phyloP scores from a whole-genome alignment of 495 filamentous ascomycete species.

The Lentithecium fluviatile region DNA sequence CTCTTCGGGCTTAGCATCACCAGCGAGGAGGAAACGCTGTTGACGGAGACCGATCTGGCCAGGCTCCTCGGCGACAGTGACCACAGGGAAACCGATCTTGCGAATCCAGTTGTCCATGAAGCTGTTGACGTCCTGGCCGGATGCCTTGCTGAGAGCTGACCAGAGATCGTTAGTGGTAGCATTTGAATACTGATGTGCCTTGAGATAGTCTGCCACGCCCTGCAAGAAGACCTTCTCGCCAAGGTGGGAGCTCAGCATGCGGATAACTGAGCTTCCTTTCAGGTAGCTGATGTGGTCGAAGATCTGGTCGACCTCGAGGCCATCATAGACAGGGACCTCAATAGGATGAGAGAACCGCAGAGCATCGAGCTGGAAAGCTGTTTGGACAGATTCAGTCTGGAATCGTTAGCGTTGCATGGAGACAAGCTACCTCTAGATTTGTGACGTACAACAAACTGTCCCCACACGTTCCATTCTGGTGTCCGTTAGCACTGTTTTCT shows the following conservation, averaged over 20 bases:
- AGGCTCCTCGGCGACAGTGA: slow-evolving; percentile 80
- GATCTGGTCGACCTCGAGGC: slow-evolving; percentile 91
- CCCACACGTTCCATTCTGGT: slow-evolving; percentile 88
- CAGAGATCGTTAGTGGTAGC: slow-evolving; percentile 92
- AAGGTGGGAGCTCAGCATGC: slow-evolving; percentile 88
- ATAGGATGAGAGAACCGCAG: slow-evolving; percentile 91
- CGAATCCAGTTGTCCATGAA: slow-evolving; percentile 95
- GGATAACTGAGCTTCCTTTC: slow-evolving; percentile 91
- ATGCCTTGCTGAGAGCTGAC: slow-evolving; percentile 84
- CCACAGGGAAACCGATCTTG: slow-evolving; percentile 87
- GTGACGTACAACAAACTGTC: slow-evolving; percentile 78
- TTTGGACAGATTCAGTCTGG: slow-evolving; percentile 83
- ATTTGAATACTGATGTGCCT: slow-evolving; percentile 83
- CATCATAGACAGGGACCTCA: slow-evolving; percentile 85
- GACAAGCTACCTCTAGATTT: slow-evolving; percentile 54
- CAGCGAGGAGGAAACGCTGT: slow-evolving; percentile 82
- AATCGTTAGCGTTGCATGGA: slow-evolving; percentile 28
- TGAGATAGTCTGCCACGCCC: slow-evolving; percentile 85
- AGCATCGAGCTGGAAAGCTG: slow-evolving; percentile 83
- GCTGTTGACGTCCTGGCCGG: slow-evolving; percentile 77
- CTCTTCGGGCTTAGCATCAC: slow-evolving; percentile 79
- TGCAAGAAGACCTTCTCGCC: slow-evolving; percentile 81
- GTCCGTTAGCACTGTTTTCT: slow-evolving; percentile 21
- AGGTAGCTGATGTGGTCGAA: slow-evolving; percentile 95
- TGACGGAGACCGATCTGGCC: slow-evolving; percentile 80